These are phyloP conservation scores for Pseudocercospora pini-densiflorae DNA, from an alignment of 2,329 filamentous ascomycete species.

Conservation along the genomic window DNA sequence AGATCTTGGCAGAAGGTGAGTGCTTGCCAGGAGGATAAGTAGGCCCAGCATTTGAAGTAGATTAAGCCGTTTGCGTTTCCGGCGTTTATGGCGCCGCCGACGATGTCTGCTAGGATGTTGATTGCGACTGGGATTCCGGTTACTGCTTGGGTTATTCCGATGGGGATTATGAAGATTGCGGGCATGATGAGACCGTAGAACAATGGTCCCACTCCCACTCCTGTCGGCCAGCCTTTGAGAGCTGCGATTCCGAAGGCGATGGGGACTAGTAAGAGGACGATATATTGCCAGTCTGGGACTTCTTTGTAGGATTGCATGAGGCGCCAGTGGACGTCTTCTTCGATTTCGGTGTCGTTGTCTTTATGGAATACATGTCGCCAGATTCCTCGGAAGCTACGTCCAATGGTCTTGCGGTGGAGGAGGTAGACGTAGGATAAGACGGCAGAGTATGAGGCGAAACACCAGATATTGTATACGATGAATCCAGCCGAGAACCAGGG, in stretches of 20 bases:
- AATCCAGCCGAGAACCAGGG: conserved; percentile 49
- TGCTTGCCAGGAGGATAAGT: conserved; percentile 61
- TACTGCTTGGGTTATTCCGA: conserved; percentile 92
- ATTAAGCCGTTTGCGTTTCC: conserved; percentile 85
- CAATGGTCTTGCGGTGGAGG: conserved; percentile 13
- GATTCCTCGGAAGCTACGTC: conserved; percentile 10
- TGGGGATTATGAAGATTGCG: conserved; percentile 70
- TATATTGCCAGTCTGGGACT: conserved; percentile 78
- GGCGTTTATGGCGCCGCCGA: conserved; percentile 81
- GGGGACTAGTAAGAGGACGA: conserved; percentile 17
- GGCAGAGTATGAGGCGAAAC: conserved; percentile 16
- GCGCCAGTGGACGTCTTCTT: conserved; percentile 79
- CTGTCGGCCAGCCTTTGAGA: conserved; percentile 67
- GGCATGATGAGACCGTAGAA: conserved; percentile 56
- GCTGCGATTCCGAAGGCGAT: conserved; percentile 24
- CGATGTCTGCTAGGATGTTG: conserved; percentile 66
- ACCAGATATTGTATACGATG: conserved; percentile 18
- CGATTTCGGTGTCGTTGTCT: conserved; percentile 14
- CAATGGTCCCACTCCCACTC: conserved; percentile 81
- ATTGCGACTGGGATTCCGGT: conserved; percentile 60
- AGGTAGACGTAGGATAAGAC: conserved; percentile 16
- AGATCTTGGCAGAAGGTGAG: conserved; percentile 87
- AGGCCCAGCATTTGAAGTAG: conserved; percentile 73
- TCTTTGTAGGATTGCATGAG: conserved; percentile 83
- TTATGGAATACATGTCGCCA: conserved; percentile 3